phyloP scores from a whole-genome alignment of 2,329 filamentous ascomycete genomes.

The Botrytis hyacinthi region DNA sequence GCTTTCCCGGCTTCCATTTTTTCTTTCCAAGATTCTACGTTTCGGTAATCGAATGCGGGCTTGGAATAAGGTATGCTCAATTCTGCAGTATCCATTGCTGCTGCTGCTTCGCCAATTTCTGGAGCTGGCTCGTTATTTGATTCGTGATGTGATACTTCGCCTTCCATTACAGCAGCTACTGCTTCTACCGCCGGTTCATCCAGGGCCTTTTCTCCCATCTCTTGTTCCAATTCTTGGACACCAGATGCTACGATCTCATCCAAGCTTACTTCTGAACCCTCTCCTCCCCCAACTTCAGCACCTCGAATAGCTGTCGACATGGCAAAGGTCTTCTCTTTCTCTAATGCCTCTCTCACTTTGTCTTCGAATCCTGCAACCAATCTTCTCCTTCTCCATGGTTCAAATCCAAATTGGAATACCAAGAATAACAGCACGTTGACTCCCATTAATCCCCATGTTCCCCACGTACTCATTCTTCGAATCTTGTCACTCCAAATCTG shows the following conservation, averaged over 20 bases:
- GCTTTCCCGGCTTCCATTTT: conserved; percentile 49
- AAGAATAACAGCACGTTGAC: conserved; percentile 90
- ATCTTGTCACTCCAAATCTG: conserved; percentile 99
- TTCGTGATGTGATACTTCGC: conserved; percentile 20
- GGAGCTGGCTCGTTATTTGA: conserved; percentile 9
- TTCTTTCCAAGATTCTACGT: conserved; percentile 38
- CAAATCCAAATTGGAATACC: conserved; percentile 81
- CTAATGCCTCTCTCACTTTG: conserved; percentile 67
- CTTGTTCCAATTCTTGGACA: conserved; percentile 30
- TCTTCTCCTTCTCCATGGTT: conserved; percentile 83
- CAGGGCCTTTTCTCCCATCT: conserved; percentile 17
- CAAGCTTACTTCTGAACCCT: conserved; percentile 21
- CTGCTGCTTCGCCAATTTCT: conserved; percentile 25
- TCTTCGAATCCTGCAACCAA: conserved; percentile 82
- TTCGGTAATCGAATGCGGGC: conserved; percentile 26
- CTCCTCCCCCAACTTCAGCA: conserved; percentile 16
- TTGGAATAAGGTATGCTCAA: conserved; percentile 26
- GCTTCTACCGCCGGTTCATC: conserved; percentile 32
- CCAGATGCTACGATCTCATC: conserved; percentile 32
- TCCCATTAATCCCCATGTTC: conserved; percentile 97
- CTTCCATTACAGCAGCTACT: conserved; percentile 27
- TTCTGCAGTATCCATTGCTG: conserved; percentile 27
- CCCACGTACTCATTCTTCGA: conserved; percentile 93
- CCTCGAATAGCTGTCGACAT: conserved; percentile 21
- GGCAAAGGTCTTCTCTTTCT: conserved; percentile 30